These are phyloP conservation scores for Pythium insidiosum DNA, from an alignment of 352 stramenopile species.

Conservation along the genomic window DNA sequence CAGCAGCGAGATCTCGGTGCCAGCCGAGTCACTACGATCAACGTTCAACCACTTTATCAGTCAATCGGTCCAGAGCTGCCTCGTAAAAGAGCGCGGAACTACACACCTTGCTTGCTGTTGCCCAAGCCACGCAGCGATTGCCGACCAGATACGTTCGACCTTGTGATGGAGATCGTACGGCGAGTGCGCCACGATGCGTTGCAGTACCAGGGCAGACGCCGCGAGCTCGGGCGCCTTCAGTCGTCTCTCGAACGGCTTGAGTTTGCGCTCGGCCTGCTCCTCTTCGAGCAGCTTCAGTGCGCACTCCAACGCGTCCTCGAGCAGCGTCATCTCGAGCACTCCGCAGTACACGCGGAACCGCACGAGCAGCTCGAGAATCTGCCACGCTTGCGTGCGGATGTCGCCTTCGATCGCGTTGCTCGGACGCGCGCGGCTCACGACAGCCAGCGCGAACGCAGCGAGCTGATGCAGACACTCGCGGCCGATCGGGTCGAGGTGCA, in stretches of 20 bases:
- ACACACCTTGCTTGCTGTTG: neutral
- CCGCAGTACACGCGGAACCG: slow-evolving; percentile 64
- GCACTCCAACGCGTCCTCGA: slow-evolving; percentile 51
- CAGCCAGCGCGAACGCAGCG: slow-evolving; percentile 36
- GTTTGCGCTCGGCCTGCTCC: slow-evolving; percentile 5
- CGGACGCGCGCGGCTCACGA: slow-evolving; percentile 50
- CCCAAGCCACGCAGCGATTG: slow-evolving; percentile 44
- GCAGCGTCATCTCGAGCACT: slow-evolving; percentile 36
- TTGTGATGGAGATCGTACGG: slow-evolving; percentile 49
- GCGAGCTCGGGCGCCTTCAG: slow-evolving; percentile 16
- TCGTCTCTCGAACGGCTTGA: neutral
- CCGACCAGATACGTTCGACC: slow-evolving; percentile 28
- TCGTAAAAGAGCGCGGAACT: neutral
- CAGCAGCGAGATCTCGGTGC: slow-evolving; percentile 24
- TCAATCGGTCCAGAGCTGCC: neutral
- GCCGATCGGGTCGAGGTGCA: slow-evolving; percentile 73
- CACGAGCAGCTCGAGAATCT: slow-evolving; percentile 42
- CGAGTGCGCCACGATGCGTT: slow-evolving; percentile 41
- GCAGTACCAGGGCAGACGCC: slow-evolving; percentile 20
- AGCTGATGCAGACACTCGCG: slow-evolving; percentile 48
- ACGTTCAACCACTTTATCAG: neutral
- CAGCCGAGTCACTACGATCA: slow-evolving; percentile 9
- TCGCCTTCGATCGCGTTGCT: slow-evolving; percentile 14
- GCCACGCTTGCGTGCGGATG: slow-evolving; percentile 39
- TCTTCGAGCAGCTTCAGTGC: slow-evolving; percentile 40